Evolutionary conservation across 805 yeast genomes (phyloP), one percentile per base, ranked within the genome.

Genomic region (Kazachstania psychrophila): DNA sequence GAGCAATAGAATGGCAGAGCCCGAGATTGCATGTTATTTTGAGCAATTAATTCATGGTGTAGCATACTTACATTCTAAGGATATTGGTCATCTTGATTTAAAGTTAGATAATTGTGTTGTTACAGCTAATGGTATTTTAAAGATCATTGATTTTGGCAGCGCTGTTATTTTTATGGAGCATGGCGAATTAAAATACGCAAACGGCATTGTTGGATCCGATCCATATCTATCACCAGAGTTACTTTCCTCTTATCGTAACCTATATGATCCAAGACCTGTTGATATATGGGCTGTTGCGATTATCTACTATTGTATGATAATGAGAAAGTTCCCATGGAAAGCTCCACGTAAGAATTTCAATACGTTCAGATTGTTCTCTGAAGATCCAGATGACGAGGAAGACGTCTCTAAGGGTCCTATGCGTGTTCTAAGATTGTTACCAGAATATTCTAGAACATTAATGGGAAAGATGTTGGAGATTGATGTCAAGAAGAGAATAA

Each of bases 221-320:
- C 97, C 98, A 2, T 89, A 89, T 54, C 64, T 89, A 43, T 92
- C 96, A 0, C 97, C 97, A 0, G 98, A 89, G 58, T 88, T 89
- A 29, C 69, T 89, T 38, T 30, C 39, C 3, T 31, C 35, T 12
- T 31, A 37, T 23, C 62, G 63, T 36, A 30, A 43, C 4, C 27
- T 47, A 0, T 89, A 89, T 58, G 96, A 89, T 57, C 92, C 96
- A 14, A 73, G 92, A 35, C 77, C 80, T 5, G 85, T 79, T 2
- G 98, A 89, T 56, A 74, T 88, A 16, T 89, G 98, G 98, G 84
- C 95, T 1, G 66, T 85, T 36, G 97, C 95, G 0, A 84, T 89
- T 20, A 85, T 92, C 36, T 89, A 72, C 55, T 86, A 95, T 57
- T 88, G 97, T 62, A 83, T 87, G 88, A 68, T 80, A 2, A 64